Evolutionary conservation across 306 rosid species (phyloP), one percentile per base, ranked within the genome.

Genomic region (Castanea crenata): DNA sequence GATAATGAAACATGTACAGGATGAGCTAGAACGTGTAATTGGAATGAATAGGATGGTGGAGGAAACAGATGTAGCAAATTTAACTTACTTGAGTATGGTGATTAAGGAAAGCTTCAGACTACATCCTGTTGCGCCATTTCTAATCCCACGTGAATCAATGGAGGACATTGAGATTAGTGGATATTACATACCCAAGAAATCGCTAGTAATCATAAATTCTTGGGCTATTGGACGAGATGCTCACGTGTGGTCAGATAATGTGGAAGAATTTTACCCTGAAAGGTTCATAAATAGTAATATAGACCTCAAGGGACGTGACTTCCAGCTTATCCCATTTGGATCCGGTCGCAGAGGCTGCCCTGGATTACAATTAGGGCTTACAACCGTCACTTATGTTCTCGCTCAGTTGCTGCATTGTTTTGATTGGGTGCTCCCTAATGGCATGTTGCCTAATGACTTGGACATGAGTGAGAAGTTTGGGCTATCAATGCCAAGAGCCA

Each of bases 321-420:
- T 79, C 29, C 27, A 76, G 56, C 83, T 89, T 0, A 18, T 87
- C 27, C 93, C 91, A 72, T 90, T 89, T 76, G 90, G 90, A 19
- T 84, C 87, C 0, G 86, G 89, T 10, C 72, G 89, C 0, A 81
- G 88, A 76, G 70, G 85, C 18, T 87, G 90, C 18, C 85, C 89
- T 2, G 90, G 89, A 20, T 29, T 87, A 25, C 78, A 89, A 14
- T 55, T 89, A 54, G 92, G 89, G 5, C 67, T 89, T 1, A 70
- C 35, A 5, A 67, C 77, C 3, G 76, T 76, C 6, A 64, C 34
- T 52, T 31, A 78, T 25, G 69, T 85, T 29, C 5, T 89, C 2
- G 90, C 89, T 18, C 92, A 86, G 56, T 72, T 85, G 0, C 81
- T 87, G 52, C 88, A 86, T 4, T 85, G 84, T 63, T 89, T 87